These are phyloP conservation scores for Leccinum disarticulatum DNA, from an alignment of 768 basidiomycete genomes.

Conservation along the genomic window DNA sequence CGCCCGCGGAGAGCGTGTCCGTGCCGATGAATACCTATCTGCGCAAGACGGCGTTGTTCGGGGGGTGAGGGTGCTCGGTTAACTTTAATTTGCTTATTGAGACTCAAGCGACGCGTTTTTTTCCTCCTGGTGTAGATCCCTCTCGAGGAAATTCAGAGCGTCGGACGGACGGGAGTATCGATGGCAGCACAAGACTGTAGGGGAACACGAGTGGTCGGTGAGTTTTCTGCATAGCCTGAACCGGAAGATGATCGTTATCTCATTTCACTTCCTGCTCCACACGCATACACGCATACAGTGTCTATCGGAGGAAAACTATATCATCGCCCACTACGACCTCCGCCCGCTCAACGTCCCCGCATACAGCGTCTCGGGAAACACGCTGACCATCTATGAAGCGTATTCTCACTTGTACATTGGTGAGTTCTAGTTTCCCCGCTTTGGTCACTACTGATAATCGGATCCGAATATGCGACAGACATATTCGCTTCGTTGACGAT, in stretches of 20 bases:
- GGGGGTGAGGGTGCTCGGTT: conserved; percentile 47
- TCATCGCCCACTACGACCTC: conserved; percentile 68
- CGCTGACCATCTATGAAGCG: conserved; percentile 56
- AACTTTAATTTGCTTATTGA: background rate
- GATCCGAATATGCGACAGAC: conserved; percentile 35
- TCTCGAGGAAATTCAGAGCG: conserved; percentile 65
- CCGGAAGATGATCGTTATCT: background rate
- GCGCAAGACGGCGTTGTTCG: conserved; percentile 61
- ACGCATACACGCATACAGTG: conserved; percentile 41
- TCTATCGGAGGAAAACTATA: conserved; percentile 47
- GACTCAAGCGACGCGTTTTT: background rate
- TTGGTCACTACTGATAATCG: background rate
- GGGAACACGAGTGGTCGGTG: conserved; percentile 76
- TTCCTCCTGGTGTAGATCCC: conserved; percentile 43
- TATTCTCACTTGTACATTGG: conserved; percentile 55
- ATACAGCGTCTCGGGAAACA: conserved; percentile 65
- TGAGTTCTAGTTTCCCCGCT: conserved; percentile 28
- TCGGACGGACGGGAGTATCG: conserved; percentile 71
- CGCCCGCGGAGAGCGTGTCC: conserved; percentile 37
- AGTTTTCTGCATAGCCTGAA: conserved; percentile 29
- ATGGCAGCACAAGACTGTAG: conserved; percentile 57
- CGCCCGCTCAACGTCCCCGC: conserved; percentile 52
- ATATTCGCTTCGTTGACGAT: conserved; percentile 58
- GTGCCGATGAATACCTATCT: conserved; percentile 67
- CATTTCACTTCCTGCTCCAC: background rate